Evolutionary conservation across 352 stramenopile genomes (phyloP).

Genomic region (Pythium graminicola): DNA sequence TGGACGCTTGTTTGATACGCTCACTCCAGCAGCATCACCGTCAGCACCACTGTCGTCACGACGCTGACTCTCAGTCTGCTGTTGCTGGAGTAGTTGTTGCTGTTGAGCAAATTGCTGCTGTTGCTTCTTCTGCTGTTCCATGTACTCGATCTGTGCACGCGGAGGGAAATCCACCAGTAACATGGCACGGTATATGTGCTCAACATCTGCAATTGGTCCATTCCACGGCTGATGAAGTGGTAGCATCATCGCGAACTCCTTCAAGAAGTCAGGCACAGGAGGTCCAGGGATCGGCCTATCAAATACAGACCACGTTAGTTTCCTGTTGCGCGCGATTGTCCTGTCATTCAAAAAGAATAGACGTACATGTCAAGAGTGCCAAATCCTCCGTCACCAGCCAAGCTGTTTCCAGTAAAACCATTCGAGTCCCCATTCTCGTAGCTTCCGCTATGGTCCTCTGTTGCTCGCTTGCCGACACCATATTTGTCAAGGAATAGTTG

Average conservation of each 20-base stretch:
- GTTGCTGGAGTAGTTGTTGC: constrained; percentile 47
- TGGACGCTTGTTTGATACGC: constrained; percentile 73
- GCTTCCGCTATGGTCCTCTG: constrained; percentile 11
- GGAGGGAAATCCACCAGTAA: constrained; percentile 75
- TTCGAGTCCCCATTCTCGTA: constrained; percentile 9
- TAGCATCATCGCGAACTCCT: constrained; percentile 77
- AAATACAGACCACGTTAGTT: background rate
- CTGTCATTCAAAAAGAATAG: too few relatives aligned
- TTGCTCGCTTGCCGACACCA: constrained; percentile 26
- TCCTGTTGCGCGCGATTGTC: too few relatives aligned
- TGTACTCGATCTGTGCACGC: constrained; percentile 59
- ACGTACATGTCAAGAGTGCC: constrained; percentile 12
- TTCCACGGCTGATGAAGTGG: constrained; percentile 81
- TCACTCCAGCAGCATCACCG: constrained; percentile 25
- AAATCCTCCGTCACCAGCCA: background rate
- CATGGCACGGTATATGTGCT: constrained; percentile 83
- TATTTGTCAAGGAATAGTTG: constrained; percentile 82
- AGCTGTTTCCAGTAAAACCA: constrained; percentile 5
- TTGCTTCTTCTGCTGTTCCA: constrained; percentile 47
- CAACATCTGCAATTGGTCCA: constrained; percentile 76
- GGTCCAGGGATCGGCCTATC: constrained; percentile 61
- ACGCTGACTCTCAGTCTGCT: constrained; percentile 34
- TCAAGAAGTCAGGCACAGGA: constrained; percentile 78
- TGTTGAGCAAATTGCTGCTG: constrained; percentile 52
- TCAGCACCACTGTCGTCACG: constrained; percentile 35